Base-by-base conservation (phyloP, 805 yeast genomes). In the Metschnikowia proteae region DNA sequence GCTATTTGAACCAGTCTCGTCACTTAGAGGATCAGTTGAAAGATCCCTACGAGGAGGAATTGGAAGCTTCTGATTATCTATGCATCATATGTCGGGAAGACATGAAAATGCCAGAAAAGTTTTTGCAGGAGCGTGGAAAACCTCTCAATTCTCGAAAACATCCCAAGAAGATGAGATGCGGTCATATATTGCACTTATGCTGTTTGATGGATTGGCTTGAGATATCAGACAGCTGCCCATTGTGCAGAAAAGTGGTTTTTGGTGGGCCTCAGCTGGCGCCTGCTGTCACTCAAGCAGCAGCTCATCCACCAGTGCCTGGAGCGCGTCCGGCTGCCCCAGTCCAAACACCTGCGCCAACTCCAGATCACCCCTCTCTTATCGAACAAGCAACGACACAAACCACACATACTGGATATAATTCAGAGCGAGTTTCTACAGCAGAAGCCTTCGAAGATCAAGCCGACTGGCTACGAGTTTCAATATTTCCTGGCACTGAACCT, bases 41-140 rank as follows among this genome's bases (percentile, higher is more conserved):
- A 6, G 77, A 81, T 51, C 96, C 96, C 3, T 70, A 83, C 0
- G 72, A 65, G 9, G 79, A 70, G 28, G 91, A 87, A 39, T 71
- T 87, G 49, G 78, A 52, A 1, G 57, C 69, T 5, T 75, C 81
- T 17, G 83, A 80, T 53, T 85, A 84, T 68, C 71, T 62, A 62
- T 87, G 99, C 67, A 89, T 89, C 52, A 86, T 92, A 36, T 92
- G 99, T 68, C 82, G 96, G 58, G 98, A 94, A 57, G 96, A 88
- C 52, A 85, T 92, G 92, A 64, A 73, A 5, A 61, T 81, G 1
- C 71, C 64, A 2, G 75, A 65, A 50, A 58, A 71, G 58, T 58
- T 69, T 69, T 48, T 73, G 32, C 38, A 46, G 8, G 27, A 30
- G 2, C 55, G 58, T 11, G 54, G 56, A 33, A 59, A 58, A 43